A percentile compares a stretch with the other conserved stretches of the same genome.
Evolutionary conservation across 1,284 basidiomycete genomes (phyloP).

Genomic region (Sporisorium exsertum): DNA sequence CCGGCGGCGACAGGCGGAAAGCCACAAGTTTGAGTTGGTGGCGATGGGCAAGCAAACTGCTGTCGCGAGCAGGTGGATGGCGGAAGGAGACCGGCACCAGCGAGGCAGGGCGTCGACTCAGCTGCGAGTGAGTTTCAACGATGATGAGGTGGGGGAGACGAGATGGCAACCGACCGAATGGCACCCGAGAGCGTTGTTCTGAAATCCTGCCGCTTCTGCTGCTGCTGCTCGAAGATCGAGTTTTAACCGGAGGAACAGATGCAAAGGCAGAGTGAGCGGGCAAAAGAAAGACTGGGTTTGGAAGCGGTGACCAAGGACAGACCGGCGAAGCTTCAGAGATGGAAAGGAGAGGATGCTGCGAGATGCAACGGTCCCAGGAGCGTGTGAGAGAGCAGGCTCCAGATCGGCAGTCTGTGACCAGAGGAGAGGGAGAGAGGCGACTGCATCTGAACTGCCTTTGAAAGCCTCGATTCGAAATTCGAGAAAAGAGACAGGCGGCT

Average conservation of each 20-base stretch:
- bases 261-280: neutral
- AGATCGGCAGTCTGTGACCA: neutral
- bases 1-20: conserved; percentile 5
- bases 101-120: conserved; percentile 1
- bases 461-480: neutral
- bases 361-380: neutral
- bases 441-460: neutral
- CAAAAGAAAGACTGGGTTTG: neutral
- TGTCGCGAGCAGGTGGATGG: neutral
- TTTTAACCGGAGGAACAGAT: neutral
- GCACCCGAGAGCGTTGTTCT: conserved; percentile 1
- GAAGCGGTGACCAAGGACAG: neutral
- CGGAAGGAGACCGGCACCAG: neutral
- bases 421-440: neutral
- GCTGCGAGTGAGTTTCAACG: neutral
- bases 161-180: neutral
- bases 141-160: conserved; percentile 7
- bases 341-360: neutral
- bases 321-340: neutral
- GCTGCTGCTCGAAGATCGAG: neutral
- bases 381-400: too few species aligned
- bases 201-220: neutral
- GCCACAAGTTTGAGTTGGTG: neutral
- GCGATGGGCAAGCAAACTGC: neutral
- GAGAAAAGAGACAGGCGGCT: neutral